Evolutionary conservation across 2,329 filamentous ascomycete species (phyloP).

Genomic region (Pseudocercospora pini-densiflorae): DNA sequence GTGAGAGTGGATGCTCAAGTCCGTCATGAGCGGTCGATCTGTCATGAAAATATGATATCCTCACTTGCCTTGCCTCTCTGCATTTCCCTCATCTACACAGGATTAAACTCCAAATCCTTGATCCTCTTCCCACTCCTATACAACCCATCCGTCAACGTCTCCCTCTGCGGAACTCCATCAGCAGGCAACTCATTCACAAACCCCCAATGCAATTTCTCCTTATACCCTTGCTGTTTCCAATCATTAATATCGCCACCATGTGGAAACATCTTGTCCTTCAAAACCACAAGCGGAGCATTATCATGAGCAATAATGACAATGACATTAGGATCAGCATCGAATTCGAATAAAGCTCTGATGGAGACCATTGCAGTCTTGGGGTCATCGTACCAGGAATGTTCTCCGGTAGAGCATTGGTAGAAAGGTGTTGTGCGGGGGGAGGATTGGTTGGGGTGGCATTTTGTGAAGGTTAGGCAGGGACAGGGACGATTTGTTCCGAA

Average conservation of each 20-base stretch:
- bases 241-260: slow-evolving; percentile 28
- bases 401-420: slow-evolving; percentile 26
- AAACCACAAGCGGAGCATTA: slow-evolving; percentile 22
- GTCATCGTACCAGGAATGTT: slow-evolving; percentile 29
- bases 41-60: background rate
- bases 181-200: slow-evolving; percentile 32
- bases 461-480: slow-evolving; percentile 29
- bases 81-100: background rate
- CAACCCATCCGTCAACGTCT: slow-evolving; percentile 27
- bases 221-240: slow-evolving; percentile 29
- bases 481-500: slow-evolving; percentile 19
- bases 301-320: slow-evolving; percentile 33
- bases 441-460: slow-evolving; percentile 25
- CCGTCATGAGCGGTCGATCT: background rate
- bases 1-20: background rate
- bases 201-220: slow-evolving; percentile 31
- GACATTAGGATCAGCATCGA: slow-evolving; percentile 32
- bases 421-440: slow-evolving; percentile 23
- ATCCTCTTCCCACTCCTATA: slow-evolving; percentile 28
- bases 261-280: slow-evolving; percentile 26
- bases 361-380: slow-evolving; percentile 26
- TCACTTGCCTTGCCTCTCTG: background rate
- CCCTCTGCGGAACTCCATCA: slow-evolving; percentile 19
- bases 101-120: slow-evolving; percentile 21
- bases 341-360: slow-evolving; percentile 26